Percentiles rank a stretch among this genome's conserved stretches.
Evolutionary conservation across 2,329 filamentous ascomycete species (phyloP).

Genomic region (Diaporthe destruens): DNA sequence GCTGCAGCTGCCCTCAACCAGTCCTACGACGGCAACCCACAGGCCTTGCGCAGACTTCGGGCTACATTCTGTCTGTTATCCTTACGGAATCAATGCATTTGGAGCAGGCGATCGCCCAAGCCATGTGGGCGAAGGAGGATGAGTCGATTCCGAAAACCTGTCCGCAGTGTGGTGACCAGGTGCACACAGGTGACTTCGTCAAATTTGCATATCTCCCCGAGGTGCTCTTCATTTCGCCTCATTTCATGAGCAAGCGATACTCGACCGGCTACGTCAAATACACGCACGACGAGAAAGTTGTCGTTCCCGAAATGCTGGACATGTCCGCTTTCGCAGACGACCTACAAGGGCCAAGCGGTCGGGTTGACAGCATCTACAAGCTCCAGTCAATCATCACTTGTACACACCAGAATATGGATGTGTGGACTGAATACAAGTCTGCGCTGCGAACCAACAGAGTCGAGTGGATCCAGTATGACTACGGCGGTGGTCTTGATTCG

Average conservation of each 20-base stretch:
- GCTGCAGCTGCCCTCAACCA: not conserved
- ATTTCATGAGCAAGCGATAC: not conserved
- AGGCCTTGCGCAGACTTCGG: not conserved
- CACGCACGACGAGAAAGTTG: not conserved
- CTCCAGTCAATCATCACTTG: constrained; percentile 1
- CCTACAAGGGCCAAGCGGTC: not conserved
- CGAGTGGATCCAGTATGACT: not conserved
- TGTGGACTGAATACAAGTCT: not conserved
- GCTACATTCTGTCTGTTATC: not conserved
- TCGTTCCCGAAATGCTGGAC: not conserved
- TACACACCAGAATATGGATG: not conserved
- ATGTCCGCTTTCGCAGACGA: constrained; percentile 14
- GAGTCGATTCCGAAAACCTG: not conserved
- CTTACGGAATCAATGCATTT: not conserved
- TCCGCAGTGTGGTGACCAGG: not conserved
- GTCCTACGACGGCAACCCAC: not conserved
- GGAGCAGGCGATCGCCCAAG: not conserved
- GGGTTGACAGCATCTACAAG: not conserved
- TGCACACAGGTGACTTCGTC: not conserved
- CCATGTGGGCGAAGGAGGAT: not conserved
- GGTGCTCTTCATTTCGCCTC: not conserved
- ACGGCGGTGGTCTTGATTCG: not conserved
- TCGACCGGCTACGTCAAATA: not conserved
- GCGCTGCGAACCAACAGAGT: not conserved
- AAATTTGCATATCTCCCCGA: constrained; percentile 19